A percentile compares a stretch with the other conserved stretches of the same genome.
Conservation (phyloP, 75 land plant species). For the Pinus tabuliformis region DNA sequence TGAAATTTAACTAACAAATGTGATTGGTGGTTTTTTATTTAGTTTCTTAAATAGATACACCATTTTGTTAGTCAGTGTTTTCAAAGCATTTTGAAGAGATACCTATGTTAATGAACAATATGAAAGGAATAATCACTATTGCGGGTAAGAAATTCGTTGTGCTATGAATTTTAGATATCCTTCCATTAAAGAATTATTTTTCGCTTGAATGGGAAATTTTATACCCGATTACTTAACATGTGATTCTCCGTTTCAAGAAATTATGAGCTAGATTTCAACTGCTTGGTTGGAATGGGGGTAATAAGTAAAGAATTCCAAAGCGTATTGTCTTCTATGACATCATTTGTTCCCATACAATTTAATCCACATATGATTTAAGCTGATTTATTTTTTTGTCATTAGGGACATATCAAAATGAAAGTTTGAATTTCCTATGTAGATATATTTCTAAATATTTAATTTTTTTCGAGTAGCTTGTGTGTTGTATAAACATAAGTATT, state of each 20-base stretch:
- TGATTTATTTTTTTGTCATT: background rate
- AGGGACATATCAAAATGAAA: background rate
- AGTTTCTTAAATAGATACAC: conserved; percentile 87
- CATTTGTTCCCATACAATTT: too few relatives aligned
- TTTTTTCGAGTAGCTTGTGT: too few relatives aligned
- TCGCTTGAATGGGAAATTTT: too few relatives aligned
- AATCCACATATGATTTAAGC: background rate
- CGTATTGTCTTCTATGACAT: too few relatives aligned
- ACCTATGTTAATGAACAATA: conserved; percentile 7
- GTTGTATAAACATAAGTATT: too few relatives aligned
- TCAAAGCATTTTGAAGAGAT: too few relatives aligned
- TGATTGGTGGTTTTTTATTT: conserved; percentile 56
- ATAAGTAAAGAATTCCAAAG: background rate
- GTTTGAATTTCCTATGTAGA: too few relatives aligned
- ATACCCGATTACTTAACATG: too few relatives aligned
- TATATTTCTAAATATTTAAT: too few relatives aligned
- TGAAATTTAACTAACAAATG: conserved; percentile 54
- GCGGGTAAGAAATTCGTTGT: conserved; percentile 33
- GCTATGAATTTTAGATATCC: background rate
- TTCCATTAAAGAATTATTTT: background rate
- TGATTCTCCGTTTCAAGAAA: background rate
- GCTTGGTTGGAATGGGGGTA: background rate
- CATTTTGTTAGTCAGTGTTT: conserved; percentile 28
- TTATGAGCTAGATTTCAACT: too few relatives aligned
- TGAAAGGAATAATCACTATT: conserved; percentile 73